Base-by-base conservation (phyloP, 2,329 filamentous ascomycete genomes). In the Didymosphaeria variabile region DNA sequence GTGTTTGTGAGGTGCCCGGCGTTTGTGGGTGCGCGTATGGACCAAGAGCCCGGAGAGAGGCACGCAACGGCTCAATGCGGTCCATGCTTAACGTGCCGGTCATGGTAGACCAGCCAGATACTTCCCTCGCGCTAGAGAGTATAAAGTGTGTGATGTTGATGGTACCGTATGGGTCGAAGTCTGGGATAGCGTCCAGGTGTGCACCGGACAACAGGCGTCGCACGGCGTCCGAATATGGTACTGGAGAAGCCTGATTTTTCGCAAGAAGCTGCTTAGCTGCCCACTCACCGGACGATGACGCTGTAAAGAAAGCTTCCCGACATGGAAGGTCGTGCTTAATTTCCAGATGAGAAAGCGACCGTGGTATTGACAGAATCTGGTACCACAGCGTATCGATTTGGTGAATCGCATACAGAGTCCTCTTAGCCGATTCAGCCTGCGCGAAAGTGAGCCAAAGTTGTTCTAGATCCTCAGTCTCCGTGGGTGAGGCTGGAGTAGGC, bases 81-180 rank as follows among this genome's bases (percentile, higher is more conserved):
- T 71, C 68, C 49, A 68, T 66, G 45, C 65, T 67, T 7, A 71
- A 57, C 34, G 69, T 69, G 2, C 67, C 68, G 1, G 68, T 71
- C 59, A 71, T 71, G 2, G 67, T 66, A 3, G 65, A 69, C 67
- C 66, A 71, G 15, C 68, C 67, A 12, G 68, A 71, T 40, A 68
- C 61, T 26, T 71, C 68, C 19, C 68, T 61, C 13, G 68, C 68
- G 51, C 68, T 71, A 10, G 67, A 71, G 9, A 67, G 53, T 17
- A 69, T 56, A 44, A 69, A 71, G 40, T 71, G 68, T 13, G 64
- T 68, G 15, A 69, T 65, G 53, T 71, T 69, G 38, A 71, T 69
- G 9, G 63, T 60, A 6, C 65, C 67, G 31, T 67, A 71, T 23
- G 68, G 68, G 36, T 69, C 68, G 42, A 69, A 67, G 2, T 59